Evolutionary conservation across 2,329 filamentous ascomycete species (phyloP).

Genomic region (Escovopsis sp.): DNA sequence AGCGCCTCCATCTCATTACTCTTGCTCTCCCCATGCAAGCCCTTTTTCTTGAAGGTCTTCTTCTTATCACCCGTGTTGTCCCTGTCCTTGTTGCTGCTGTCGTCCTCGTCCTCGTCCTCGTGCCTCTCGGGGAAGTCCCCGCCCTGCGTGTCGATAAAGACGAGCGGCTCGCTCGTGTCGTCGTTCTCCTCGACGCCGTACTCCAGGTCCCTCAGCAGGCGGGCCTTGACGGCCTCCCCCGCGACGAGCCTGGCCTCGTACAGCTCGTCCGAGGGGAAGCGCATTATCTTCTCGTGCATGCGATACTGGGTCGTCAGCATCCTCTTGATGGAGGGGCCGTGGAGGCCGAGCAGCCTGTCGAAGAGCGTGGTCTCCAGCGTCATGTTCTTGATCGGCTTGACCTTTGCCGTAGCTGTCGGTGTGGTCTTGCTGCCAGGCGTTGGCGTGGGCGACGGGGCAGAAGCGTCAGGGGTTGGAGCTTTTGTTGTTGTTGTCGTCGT

Average conservation of each 20-base stretch:
- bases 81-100: conserved; percentile 34
- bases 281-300: conserved; percentile 95
- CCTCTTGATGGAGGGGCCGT: conserved; percentile 71
- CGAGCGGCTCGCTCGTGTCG: conserved; percentile 71
- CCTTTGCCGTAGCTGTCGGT: too few species aligned
- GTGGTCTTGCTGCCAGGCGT: too few species aligned
- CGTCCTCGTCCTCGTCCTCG: conserved; percentile 50
- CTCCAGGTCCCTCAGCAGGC: conserved; percentile 61
- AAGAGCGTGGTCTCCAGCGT: conserved; percentile 84
- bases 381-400: conserved; percentile 32
- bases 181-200: conserved; percentile 69
- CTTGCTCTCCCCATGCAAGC: conserved; percentile 49
- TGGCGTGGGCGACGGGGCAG: too few species aligned
- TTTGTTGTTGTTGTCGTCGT: too few species aligned
- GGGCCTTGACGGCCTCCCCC: conserved; percentile 58
- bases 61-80: conserved; percentile 31
- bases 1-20: conserved; percentile 83
- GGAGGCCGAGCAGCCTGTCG: conserved; percentile 67
- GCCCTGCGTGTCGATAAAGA: conserved; percentile 95
- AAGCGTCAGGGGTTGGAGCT: too few species aligned
- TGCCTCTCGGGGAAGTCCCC: conserved; percentile 76
- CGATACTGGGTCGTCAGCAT: conserved; percentile 97
- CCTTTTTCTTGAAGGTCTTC: conserved; percentile 26
- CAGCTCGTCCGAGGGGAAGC: conserved; percentile 76
- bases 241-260: conserved; percentile 74